Base-by-base conservation (phyloP, 495 filamentous ascomycete species). In the Penicillium fimorum region DNA sequence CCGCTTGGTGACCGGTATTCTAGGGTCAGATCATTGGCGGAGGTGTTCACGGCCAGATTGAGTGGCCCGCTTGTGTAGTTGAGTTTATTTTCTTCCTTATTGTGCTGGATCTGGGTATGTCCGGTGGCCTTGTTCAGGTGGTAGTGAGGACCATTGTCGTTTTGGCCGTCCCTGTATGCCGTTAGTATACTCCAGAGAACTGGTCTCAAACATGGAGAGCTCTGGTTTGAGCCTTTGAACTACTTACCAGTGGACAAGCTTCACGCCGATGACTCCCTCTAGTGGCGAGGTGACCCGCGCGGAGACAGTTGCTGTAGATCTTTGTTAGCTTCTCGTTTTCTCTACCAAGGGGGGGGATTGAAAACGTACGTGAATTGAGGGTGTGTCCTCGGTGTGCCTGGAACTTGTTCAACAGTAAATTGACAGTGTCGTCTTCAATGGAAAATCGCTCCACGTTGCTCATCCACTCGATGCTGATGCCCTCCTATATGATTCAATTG, bases 191-290 rank as follows among this genome's bases (percentile, higher is more conserved):
- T 54, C 7, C 24, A 20, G 27, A 10, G 11, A 18, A 32, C 13
- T 8, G n/a, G 4, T 27, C 5, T 27, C 2, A 27, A 27, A 27
- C 8, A 25, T 40, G 3, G 20, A 44, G 15, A 13, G 35, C 15
- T 7, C 35, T 4, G 6, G 35, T 3, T 8, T 38, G n/a, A 9
- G 7, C 35, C n/a, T n/a, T 38, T 8, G n/a, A 17, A 17, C 11
- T 27, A 20, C 83, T 40, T 74, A 77, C 83, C 86, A 89, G 62
- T 91, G 86, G 0, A 82, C 83, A 8, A 82, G 74, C 51, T 85
- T 84, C 43, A 86, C 76, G 6, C 83, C 83, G 50, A 87, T 79
- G 17, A 84, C 75, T 45, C 84, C 84, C 46, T 84, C 82, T 41
- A 77, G 71, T 18, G 74, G 77, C n/a, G 82, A 79, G 63, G 83